Conservation (phyloP, 129 eudicot genomes). For the Tagetes erecta region DNA sequence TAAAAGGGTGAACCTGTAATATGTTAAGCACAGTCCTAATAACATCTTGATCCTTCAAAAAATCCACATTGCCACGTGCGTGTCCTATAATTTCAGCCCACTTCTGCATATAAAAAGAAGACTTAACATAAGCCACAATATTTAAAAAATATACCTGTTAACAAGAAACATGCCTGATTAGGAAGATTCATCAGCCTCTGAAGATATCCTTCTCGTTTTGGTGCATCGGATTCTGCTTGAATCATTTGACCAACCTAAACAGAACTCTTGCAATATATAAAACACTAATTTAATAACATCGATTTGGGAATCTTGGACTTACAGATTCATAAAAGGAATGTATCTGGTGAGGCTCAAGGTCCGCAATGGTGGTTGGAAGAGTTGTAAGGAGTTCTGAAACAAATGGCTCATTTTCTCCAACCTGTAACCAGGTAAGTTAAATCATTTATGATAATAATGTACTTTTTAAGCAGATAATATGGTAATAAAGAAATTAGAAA, state of each 20-base stretch:
- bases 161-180: slow-evolving; percentile 58
- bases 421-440: slow-evolving; percentile 44
- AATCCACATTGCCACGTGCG: slow-evolving; percentile 89
- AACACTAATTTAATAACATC: neutral
- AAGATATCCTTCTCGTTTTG: slow-evolving; percentile 78
- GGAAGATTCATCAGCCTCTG: slow-evolving; percentile 96
- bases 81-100: slow-evolving; percentile 95
- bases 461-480: no score
- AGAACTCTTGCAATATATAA: neutral
- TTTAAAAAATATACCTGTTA: neutral
- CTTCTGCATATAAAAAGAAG: slow-evolving; percentile 52
- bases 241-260: slow-evolving; percentile 92
- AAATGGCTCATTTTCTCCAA: slow-evolving; percentile 96
- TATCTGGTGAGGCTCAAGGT: slow-evolving; percentile 94
- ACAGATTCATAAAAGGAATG: slow-evolving; percentile 97
- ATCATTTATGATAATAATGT: neutral
- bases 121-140: slow-evolving; percentile 21
- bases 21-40: slow-evolving; percentile 92
- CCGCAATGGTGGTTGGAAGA: slow-evolving; percentile 84
- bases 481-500: no score
- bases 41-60: slow-evolving; percentile 79
- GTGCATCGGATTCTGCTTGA: slow-evolving; percentile 88
- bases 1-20: slow-evolving; percentile 58
- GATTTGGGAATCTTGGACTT: slow-evolving; percentile 29
- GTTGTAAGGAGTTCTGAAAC: slow-evolving; percentile 94